Evolutionary conservation across 176 grass and related monocot species (phyloP), one percentile per base, ranked within the genome.

Genomic region (Bothriochloa decipiens): DNA sequence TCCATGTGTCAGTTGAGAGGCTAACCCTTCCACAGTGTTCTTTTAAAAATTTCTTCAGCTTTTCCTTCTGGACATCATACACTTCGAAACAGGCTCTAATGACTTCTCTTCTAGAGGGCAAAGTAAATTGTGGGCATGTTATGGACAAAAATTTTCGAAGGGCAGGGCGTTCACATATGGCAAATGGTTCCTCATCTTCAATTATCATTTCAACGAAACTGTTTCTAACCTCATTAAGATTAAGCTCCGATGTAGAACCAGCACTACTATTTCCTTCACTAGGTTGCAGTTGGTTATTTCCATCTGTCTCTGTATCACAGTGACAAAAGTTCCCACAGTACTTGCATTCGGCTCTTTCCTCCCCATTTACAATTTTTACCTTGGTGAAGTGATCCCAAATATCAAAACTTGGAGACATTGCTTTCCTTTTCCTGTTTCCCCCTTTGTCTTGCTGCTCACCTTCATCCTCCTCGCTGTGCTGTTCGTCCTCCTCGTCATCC

Each of bases 1-100:
- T 73, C 70, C 71, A 74, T 49, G 43, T 50, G 71, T 74, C 42
- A 74, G 42, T 50, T 49, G 71, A 2, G 25, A 74, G 43, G 25
- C 25, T 18, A 74, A 74, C 71, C 16, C 43, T 28, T 18, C 27
- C 80, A 74, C 37, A 83, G 2, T 16, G 17, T 8, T 23, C 3
- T 12, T 33, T 57, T 2, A 29, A 28, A 28, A 71, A 42, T 1
- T 29, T 0, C 14, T 72, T 43, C 5, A 82, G 68, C 37, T 72
- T 82, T 8, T 29, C 33, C 60, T 61, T 61, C 15, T 82, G 5
- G 20, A 11, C 3, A 8, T 82, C 14, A 12, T 14, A 61, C 0
- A 60, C 23, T 0, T 6, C 2, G 20, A 60, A 1, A 39, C 8
- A 10, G 13, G 5, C 36, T 8, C 6, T 72, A 61, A 41, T 65